Evolutionary conservation across 352 stramenopile genomes (phyloP).

Genomic region (Halophytophthora polymorphica): DNA sequence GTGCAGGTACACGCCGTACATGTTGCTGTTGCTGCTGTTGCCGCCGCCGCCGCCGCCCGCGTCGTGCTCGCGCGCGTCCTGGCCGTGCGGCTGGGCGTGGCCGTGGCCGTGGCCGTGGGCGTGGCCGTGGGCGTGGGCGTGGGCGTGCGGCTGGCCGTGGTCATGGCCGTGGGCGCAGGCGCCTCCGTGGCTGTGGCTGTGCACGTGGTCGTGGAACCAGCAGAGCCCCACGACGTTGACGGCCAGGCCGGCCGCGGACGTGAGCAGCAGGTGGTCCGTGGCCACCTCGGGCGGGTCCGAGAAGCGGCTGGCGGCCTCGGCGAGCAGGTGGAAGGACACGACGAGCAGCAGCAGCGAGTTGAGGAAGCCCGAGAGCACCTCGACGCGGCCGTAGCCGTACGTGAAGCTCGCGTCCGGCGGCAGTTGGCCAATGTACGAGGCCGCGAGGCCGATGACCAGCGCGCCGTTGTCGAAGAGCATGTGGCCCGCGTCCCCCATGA

Average conservation of each 20-base stretch:
- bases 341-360: slow-evolving; percentile 85
- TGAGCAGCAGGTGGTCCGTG: slow-evolving; percentile 84
- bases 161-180: slow-evolving; percentile 27
- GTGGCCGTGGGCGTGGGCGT: slow-evolving; percentile 31
- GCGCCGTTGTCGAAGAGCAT: slow-evolving; percentile 89
- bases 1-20: slow-evolving; percentile 90
- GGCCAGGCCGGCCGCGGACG: slow-evolving; percentile 71
- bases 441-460: slow-evolving; percentile 79
- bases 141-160: slow-evolving; percentile 62
- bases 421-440: slow-evolving; percentile 78
- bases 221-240: slow-evolving; percentile 88
- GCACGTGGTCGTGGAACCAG: slow-evolving; percentile 89
- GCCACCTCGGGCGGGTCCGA: slow-evolving; percentile 71
- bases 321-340: slow-evolving; percentile 82
- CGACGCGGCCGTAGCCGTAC: slow-evolving; percentile 84
- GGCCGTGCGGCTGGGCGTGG: slow-evolving; percentile 49
- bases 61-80: slow-evolving; percentile 37
- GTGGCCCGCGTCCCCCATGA: slow-evolving; percentile 85
- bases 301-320: slow-evolving; percentile 71
- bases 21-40: slow-evolving; percentile 75
- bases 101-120: slow-evolving; percentile 34
- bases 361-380: slow-evolving; percentile 85
- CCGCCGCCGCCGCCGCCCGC: slow-evolving; percentile 9
- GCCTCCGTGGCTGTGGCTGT: slow-evolving; percentile 63
- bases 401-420: slow-evolving; percentile 72